Evolutionary conservation across 768 basidiomycete genomes (phyloP).

Genomic region (Pleurotus citrinopileatus): DNA sequence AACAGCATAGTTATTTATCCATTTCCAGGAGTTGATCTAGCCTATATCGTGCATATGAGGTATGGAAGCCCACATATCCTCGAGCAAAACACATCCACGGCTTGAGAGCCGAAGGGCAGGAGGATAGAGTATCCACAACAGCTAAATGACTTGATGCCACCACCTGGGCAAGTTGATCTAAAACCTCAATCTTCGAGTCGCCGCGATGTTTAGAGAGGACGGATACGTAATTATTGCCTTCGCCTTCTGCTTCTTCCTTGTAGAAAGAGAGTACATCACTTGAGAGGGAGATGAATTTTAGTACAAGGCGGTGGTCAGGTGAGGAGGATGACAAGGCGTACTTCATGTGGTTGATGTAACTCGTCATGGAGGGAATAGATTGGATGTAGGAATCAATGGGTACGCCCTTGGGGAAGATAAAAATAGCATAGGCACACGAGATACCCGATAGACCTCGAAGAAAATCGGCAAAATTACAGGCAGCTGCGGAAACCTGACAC

Average conservation of each 20-base stretch:
- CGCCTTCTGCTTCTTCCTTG: slow-evolving; percentile 7
- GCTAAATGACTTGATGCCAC: background rate
- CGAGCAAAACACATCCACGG: background rate
- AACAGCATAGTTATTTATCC: too few relatives aligned
- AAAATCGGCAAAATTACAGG: background rate
- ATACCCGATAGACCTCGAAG: slow-evolving; percentile 3
- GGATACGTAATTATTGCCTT: slow-evolving; percentile 1
- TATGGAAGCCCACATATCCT: background rate
- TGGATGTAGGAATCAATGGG: background rate
- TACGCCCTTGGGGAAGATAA: background rate
- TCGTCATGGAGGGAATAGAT: background rate
- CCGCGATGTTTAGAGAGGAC: background rate
- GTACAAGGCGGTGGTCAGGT: background rate
- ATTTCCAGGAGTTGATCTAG: background rate
- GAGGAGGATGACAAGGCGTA: background rate
- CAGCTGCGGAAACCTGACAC: background rate
- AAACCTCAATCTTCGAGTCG: background rate
- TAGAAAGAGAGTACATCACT: slow-evolving; percentile 8
- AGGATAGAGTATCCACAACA: background rate
- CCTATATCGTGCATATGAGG: background rate
- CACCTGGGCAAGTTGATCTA: background rate
- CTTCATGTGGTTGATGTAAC: slow-evolving; percentile 6
- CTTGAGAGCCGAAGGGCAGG: background rate
- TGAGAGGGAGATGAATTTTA: background rate
- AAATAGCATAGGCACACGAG: background rate